Conservation (phyloP, 2,329 filamentous ascomycete genomes). For the Metarhizium rileyi region DNA sequence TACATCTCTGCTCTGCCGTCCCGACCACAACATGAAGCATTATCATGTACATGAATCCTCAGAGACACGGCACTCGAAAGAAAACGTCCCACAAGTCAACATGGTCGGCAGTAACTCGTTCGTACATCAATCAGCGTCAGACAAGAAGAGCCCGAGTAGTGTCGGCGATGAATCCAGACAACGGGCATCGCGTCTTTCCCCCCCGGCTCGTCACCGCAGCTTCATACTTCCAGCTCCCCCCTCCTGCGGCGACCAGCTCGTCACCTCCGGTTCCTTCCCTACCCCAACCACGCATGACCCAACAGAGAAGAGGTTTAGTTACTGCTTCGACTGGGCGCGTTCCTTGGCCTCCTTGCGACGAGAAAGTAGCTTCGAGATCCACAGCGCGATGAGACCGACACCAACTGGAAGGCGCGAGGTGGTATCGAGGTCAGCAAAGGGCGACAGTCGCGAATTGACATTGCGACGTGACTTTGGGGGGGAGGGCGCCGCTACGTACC, state of each 20-base stretch:
- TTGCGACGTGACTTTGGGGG: not conserved
- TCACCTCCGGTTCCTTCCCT: not conserved
- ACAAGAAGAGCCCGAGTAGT: not conserved
- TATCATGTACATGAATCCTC: conserved; percentile 1
- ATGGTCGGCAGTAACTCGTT: conserved; percentile 3
- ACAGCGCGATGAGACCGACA: conserved; percentile 20
- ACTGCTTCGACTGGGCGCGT: conserved; percentile 17
- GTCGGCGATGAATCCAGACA: not conserved
- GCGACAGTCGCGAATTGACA: not conserved
- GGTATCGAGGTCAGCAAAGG: too few relatives aligned
- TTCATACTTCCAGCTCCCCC: not conserved
- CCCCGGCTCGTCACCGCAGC: not conserved
- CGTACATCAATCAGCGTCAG: not conserved
- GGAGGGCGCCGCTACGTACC: conserved; percentile 18
- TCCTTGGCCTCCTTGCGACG: conserved; percentile 20
- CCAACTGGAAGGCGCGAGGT: conserved; percentile 18
- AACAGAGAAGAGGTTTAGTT: conserved; percentile 6
- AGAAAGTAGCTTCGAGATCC: conserved; percentile 21
- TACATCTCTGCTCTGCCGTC: not conserved
- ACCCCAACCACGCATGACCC: not conserved
- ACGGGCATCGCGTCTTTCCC: too few relatives aligned
- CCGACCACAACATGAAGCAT: conserved; percentile 2
- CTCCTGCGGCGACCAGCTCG: not conserved
- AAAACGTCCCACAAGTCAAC: not conserved
- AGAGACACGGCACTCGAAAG: not conserved